Conservation (phyloP, 169 alveolate genomes). For the Plasmodium vinckei region DNA sequence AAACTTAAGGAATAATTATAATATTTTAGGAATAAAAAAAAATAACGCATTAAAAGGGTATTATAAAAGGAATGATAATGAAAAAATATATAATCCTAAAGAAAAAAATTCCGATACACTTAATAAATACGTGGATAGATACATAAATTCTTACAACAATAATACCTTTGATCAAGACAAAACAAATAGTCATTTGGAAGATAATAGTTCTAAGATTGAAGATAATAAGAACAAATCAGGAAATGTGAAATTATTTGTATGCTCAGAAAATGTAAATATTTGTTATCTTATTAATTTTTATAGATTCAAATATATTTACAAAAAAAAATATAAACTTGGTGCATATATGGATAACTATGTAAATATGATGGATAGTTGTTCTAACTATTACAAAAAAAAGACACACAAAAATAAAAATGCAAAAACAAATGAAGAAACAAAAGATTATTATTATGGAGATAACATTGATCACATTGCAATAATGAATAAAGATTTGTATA, state of each 20-base stretch:
- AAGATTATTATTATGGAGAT: neutral
- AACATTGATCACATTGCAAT: constrained; percentile 56
- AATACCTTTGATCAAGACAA: neutral
- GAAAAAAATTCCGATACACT: neutral
- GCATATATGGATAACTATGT: constrained; percentile 65
- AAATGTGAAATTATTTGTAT: constrained; percentile 25
- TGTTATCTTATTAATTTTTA: constrained; percentile 71
- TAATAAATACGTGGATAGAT: neutral
- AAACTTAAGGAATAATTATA: too few relatives aligned
- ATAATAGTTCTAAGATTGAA: neutral
- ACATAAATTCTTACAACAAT: neutral
- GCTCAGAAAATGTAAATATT: constrained; percentile 58
- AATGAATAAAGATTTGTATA: constrained; percentile 70
- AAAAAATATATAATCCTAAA: neutral
- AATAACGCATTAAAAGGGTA: neutral
- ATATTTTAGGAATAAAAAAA: too few relatives aligned
- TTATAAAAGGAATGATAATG: neutral
- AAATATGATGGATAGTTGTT: constrained; percentile 61
- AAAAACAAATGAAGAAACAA: neutral
- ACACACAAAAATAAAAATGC: neutral
- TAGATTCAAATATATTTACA: constrained; percentile 47
- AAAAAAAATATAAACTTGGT: constrained; percentile 36
- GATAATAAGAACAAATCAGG: neutral
- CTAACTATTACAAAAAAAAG: constrained; percentile 30
- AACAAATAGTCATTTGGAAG: neutral